These are phyloP conservation scores for Flammula alnicola DNA, from an alignment of 1,284 basidiomycete genomes.

Conservation along the genomic window DNA sequence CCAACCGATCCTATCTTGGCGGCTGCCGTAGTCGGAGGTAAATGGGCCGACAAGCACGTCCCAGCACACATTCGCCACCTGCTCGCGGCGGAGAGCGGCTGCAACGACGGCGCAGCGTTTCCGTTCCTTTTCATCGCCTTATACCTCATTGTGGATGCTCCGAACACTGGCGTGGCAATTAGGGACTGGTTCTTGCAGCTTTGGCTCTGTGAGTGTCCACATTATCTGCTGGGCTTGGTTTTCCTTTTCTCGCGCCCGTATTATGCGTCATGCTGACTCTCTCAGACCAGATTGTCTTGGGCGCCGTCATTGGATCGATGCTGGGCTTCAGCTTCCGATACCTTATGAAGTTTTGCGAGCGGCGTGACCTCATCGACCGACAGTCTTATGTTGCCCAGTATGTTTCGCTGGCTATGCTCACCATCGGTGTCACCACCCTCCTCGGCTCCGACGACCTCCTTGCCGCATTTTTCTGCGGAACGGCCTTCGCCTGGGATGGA, in stretches of 20 bases:
- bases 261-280: constrained; percentile 15
- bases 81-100: constrained; percentile 90
- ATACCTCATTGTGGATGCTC: constrained; percentile 79
- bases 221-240: constrained; percentile 8
- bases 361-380: constrained; percentile 89
- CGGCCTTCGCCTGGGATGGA: constrained; percentile 98
- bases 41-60: constrained; percentile 98
- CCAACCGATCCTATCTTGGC: constrained; percentile 96
- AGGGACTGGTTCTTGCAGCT: constrained; percentile 84
- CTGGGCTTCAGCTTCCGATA: constrained; percentile 88
- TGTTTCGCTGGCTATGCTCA: constrained; percentile 78
- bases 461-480: constrained; percentile 94
- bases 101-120: constrained; percentile 95
- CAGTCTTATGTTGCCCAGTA: constrained; percentile 89
- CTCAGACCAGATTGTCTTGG: constrained; percentile 83
- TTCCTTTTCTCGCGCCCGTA: not conserved
- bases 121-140: constrained; percentile 95
- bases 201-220: constrained; percentile 75
- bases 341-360: constrained; percentile 95
- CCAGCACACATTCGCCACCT: constrained; percentile 92
- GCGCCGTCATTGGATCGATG: constrained; percentile 78
- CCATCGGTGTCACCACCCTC: constrained; percentile 83
- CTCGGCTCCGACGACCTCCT: constrained; percentile 94
- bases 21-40: constrained; percentile 92
- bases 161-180: constrained; percentile 68